Evolutionary conservation across 208 protist species (phyloP).

Genomic region (Leishmania aethiopica): DNA sequence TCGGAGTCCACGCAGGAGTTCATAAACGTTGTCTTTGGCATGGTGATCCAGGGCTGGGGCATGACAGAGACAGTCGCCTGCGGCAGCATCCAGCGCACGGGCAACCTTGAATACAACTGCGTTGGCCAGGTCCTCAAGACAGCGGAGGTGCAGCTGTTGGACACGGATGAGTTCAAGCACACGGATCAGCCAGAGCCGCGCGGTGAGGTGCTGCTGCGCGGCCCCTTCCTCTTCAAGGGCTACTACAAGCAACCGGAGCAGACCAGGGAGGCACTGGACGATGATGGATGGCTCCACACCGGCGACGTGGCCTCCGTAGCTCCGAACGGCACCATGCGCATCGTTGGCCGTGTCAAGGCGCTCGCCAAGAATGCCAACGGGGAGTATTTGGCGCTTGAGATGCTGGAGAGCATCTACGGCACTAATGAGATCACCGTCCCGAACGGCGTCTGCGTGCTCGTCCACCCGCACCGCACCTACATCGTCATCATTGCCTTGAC

Average conservation of each 20-base stretch:
- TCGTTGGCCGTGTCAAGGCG: slow-evolving; percentile 92
- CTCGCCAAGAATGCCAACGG: slow-evolving; percentile 91
- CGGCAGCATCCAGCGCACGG: slow-evolving; percentile 58
- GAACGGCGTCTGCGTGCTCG: slow-evolving; percentile 76
- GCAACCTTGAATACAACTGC: slow-evolving; percentile 68
- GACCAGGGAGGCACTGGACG: slow-evolving; percentile 78
- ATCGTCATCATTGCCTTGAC: slow-evolving; percentile 61
- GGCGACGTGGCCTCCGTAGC: slow-evolving; percentile 82
- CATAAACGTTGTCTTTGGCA: slow-evolving; percentile 80
- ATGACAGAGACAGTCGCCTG: slow-evolving; percentile 85
- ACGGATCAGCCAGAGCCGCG: slow-evolving; percentile 70
- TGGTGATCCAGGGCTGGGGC: slow-evolving; percentile 87
- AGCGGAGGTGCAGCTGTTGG: slow-evolving; percentile 90
- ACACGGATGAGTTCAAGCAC: slow-evolving; percentile 85
- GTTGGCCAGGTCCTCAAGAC: slow-evolving; percentile 74
- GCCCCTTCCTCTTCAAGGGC: slow-evolving; percentile 77
- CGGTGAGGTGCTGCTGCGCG: slow-evolving; percentile 81
- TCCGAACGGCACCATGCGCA: slow-evolving; percentile 58
- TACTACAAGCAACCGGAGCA: slow-evolving; percentile 90
- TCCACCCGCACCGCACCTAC: slow-evolving; percentile 79
- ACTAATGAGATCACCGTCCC: slow-evolving; percentile 52
- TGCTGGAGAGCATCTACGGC: slow-evolving; percentile 74
- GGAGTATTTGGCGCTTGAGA: slow-evolving; percentile 93
- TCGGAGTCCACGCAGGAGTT: slow-evolving; percentile 78
- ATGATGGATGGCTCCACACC: slow-evolving; percentile 88